Evolutionary conservation across 148 eudicot genomes (phyloP).

Genomic region (Vaccinium macrocarpon): DNA sequence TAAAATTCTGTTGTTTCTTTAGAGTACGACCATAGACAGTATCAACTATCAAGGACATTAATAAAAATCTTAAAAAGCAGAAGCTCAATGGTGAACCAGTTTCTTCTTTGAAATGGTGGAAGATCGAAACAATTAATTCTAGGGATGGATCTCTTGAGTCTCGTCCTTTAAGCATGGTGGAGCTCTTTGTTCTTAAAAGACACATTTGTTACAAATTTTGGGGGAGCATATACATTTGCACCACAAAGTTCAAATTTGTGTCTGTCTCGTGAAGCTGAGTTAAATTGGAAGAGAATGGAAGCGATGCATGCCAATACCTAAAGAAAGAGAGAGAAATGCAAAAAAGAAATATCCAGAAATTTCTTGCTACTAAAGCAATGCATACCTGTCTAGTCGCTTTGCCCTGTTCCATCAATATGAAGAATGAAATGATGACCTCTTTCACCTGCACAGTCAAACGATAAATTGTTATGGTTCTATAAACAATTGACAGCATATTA

Average conservation of each 20-base stretch:
- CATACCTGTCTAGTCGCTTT: conserved; percentile 83
- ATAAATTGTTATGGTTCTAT: neutral
- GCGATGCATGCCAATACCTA: conserved; percentile 33
- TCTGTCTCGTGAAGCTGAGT: neutral
- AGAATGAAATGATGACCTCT: conserved; percentile 82
- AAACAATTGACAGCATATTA: neutral
- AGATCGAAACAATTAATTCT: neutral
- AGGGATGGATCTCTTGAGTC: neutral
- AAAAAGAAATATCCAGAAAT: too few species aligned
- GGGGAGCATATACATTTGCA: neutral
- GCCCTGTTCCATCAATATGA: conserved; percentile 94
- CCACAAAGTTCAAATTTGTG: neutral
- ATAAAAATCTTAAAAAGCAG: neutral
- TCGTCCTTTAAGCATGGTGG: neutral
- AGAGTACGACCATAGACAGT: too few species aligned
- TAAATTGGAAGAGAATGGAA: neutral
- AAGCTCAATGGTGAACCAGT: neutral
- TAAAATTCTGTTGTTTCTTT: neutral
- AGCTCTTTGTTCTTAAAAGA: neutral
- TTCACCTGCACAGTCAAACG: conserved; percentile 58
- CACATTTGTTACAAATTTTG: neutral
- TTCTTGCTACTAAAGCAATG: neutral
- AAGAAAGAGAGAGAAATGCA: too few species aligned
- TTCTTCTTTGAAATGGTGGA: neutral
- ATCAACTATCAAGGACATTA: too few species aligned